phyloP scores from a whole-genome alignment of 768 basidiomycete species.

The Mycena vitilis region DNA sequence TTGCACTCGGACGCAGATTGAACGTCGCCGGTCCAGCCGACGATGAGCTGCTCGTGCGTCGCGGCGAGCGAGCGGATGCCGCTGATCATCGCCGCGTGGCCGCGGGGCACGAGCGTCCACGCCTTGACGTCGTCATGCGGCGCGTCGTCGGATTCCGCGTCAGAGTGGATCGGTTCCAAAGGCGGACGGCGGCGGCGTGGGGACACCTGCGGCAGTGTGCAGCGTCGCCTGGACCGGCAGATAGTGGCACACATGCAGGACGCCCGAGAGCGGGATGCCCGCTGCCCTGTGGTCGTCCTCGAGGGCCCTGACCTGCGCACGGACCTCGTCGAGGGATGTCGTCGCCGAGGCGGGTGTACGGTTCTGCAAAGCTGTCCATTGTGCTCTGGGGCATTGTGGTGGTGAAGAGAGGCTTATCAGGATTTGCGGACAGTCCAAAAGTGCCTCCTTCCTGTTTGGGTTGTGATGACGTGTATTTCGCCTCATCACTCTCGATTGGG shows the following conservation, averaged over 20 bases:
- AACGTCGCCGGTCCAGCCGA: constrained; percentile 96
- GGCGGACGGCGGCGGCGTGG: constrained; percentile 86
- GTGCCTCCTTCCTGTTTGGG: too few relatives aligned
- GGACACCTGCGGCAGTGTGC: constrained; percentile 60
- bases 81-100: constrained; percentile 95
- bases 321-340: constrained; percentile 78
- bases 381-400: too few relatives aligned
- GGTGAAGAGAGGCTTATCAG: too few relatives aligned
- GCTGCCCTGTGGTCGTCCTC: constrained; percentile 78
- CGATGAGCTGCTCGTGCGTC: constrained; percentile 90
- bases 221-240: constrained; percentile 83
- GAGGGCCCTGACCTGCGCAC: constrained; percentile 75
- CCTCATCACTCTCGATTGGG: too few relatives aligned
- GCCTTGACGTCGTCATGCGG: constrained; percentile 32
- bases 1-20: constrained; percentile 54
- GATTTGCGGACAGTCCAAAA: too few relatives aligned
- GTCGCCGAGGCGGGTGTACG: constrained; percentile 72
- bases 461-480: too few relatives aligned
- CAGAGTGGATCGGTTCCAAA: constrained; percentile 57
- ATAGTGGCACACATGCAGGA: constrained; percentile 93
- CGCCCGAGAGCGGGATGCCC: constrained; percentile 83
- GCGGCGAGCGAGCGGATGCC: constrained; percentile 88
- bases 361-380: constrained; percentile 83
- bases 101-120: constrained; percentile 86
- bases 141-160: background rate